Evolutionary conservation across 305 asterid genomes (phyloP), one percentile per base, ranked within the genome.

Genomic region (Withania somnifera): DNA sequence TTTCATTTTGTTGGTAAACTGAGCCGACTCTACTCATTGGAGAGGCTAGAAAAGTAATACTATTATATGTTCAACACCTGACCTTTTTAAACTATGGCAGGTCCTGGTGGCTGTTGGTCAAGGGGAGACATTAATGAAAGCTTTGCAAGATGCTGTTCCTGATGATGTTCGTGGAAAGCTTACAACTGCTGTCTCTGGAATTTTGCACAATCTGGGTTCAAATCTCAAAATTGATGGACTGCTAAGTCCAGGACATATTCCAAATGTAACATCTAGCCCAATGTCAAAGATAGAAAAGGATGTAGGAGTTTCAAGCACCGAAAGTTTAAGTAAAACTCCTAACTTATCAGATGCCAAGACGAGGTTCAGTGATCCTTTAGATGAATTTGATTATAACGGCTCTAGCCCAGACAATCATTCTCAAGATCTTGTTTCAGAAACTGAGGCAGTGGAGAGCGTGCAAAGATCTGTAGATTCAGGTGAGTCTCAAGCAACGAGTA

Each of bases 91-190:
- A 50, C 30, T 50, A 42, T 42, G 40, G 80, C 93, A 97, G 99
- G 99, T 94, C 86, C 91, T 97, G 87, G 84, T 82, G 83, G 98
- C 98, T 79, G 94, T 97, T 84, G 97, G 92, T 84, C 91, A 80
- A 85, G 99, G 99, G 82, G 97, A 97, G 88, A 90, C 97, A 61
- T 20, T 97, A 82, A 82, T 97, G 85, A 91, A 91, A 82, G 99
- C 98, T 87, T 89, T 97, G 93, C 93, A 97, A 90, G 98, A 88
- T 91, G 98, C 98, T 82, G 98, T 97, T 81, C 99, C 99, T 66
- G 98, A 92, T 84, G 97, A 91, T 87, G 98, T 94, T 84, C 94
- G 97, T 53, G 99, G 84, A 86, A 92, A 93, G 87, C 94, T 97
- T 81, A 94, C 97, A 22, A 83, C 86, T 83, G 88, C 94, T 80